Base-by-base conservation (phyloP, 495 filamentous ascomycete genomes). In the Aspergillus cavernicola region DNA sequence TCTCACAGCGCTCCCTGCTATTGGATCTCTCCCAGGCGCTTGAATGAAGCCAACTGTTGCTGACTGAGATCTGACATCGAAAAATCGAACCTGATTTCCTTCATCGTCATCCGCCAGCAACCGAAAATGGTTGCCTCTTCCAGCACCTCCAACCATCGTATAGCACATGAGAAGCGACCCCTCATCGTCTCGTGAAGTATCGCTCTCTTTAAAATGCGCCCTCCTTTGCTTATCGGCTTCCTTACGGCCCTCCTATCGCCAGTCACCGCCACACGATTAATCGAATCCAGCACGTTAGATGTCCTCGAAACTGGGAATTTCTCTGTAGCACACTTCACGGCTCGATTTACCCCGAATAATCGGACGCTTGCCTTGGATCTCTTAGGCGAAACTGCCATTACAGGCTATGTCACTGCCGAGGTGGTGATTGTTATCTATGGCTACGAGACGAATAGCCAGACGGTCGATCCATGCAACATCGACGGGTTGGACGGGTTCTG, bases 241-340 rank as follows among this genome's bases (percentile, higher is more conserved):
- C 24, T 28, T 28, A 28, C 24, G 24, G 9, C 4, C 9, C 9
- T 28, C 24, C 9, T 28, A 28, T 45, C 42, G 6, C 33, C 29
- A 9, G 43, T 46, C n/a, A 33, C 43, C 2, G 43, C 26, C 1
- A 19, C n/a, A 26, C 13, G 15, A 8, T 6, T 31, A 2, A 46
- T 46, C 26, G 16, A 46, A 46, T 18, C 43, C 11, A 46, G 7
- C 7, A 31, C 43, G 11, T 13, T 46, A 1, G 43, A 46, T 16
- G 19, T 46, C 43, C 15, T 33, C 26, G 9, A 46, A 9, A 23
- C 43, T 1, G 28, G 28, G 18, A 83, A 80, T 55, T 90, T 92
- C 61, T 85, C 86, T 3, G 88, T 87, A 35, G 86, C 83, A 54
- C 73, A 90, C 20, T 92, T 92, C 75, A 82, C 86, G 46, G 85